These are phyloP conservation scores for Fragaria vesca DNA, from an alignment of 306 rosid species.

Conservation along the genomic window DNA sequence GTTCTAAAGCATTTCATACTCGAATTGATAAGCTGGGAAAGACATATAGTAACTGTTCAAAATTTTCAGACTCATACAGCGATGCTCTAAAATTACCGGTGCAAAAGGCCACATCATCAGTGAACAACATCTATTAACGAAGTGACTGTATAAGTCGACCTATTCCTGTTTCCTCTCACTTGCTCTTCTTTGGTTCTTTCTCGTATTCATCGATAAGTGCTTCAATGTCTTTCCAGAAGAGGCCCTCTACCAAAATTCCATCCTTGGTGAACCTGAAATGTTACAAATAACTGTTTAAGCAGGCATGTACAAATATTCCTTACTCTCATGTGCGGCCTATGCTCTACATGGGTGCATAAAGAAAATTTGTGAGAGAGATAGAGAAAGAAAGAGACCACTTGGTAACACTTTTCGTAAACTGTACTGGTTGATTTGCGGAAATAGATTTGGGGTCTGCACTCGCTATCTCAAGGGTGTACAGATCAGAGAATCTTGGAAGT, in stretches of 20 bases:
- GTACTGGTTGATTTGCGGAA: conserved; percentile 45
- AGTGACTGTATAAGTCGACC: conserved; percentile 4
- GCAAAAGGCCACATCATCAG: not conserved
- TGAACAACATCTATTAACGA: not conserved
- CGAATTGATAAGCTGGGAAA: not conserved
- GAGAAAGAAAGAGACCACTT: conserved; percentile 41
- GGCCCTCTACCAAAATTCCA: conserved; percentile 55
- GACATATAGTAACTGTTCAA: not conserved
- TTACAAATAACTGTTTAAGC: not conserved
- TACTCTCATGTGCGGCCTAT: not conserved
- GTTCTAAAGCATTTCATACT: not conserved
- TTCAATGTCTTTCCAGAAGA: conserved; percentile 58
- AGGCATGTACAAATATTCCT: not conserved
- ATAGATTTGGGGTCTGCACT: conserved; percentile 61
- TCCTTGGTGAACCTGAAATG: conserved; percentile 56
- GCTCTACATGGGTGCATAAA: conserved; percentile 1
- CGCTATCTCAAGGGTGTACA: conserved; percentile 47
- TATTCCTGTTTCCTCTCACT: conserved; percentile 33
- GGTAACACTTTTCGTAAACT: conserved; percentile 51
- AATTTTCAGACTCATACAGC: not conserved
- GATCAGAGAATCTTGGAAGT: conserved; percentile 57
- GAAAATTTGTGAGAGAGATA: not conserved
- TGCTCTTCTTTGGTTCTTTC: conserved; percentile 50
- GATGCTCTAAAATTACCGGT: conserved; percentile 4
- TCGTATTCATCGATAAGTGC: conserved; percentile 35